Evolutionary conservation across 2,329 filamentous ascomycete species (phyloP), one percentile per base, ranked within the genome.

Genomic region (Claviceps cyperi): DNA sequence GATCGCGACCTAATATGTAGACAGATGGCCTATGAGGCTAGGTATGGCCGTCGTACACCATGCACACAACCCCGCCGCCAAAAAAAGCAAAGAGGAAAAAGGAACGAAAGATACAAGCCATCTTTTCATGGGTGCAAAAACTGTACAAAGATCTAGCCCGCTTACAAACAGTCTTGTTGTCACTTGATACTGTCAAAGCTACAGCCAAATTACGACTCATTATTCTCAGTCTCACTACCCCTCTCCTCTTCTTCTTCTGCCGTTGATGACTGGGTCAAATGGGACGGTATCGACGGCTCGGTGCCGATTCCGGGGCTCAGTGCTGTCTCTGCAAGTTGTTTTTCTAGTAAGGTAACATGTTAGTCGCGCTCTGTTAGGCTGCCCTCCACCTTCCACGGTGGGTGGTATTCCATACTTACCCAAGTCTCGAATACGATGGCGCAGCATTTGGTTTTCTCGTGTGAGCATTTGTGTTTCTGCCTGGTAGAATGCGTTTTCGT

Each of bases 391-490:
- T 11, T 5, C 21, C 5, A 13, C 19, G n/a, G 6, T 9, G 22
- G 41, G 15, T 7, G 19, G 3, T 7, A 7, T 11, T 32, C 9
- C 28, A 9, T 17, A 48, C 72, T 57, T 67, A 84, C 83, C 84
- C 14, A 89, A 68, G 59, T 89, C 84, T 37, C 82, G 74, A 52
- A 89, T 85, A 46, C 86, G 75, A 62, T 82, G 75, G 53, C 83
- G 80, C 48, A 91, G 69, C 85, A 91, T 89, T 65, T 90, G 85
- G 57, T 90, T 91, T 68, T 90, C 86, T 24, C 86, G 74, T 21
- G 81, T 76, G 58, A 91, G 66, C 67, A 80, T 88, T 65, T 87
- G 83, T 1, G 84, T 87, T 66, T 91, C 86, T 4, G 85, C 85
- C 63, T 89, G 84, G 59, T 90, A 90, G 62, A 88, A 89, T 1